phyloP scores from a whole-genome alignment of 805 yeast genomes.

The Starmerella floricola region DNA sequence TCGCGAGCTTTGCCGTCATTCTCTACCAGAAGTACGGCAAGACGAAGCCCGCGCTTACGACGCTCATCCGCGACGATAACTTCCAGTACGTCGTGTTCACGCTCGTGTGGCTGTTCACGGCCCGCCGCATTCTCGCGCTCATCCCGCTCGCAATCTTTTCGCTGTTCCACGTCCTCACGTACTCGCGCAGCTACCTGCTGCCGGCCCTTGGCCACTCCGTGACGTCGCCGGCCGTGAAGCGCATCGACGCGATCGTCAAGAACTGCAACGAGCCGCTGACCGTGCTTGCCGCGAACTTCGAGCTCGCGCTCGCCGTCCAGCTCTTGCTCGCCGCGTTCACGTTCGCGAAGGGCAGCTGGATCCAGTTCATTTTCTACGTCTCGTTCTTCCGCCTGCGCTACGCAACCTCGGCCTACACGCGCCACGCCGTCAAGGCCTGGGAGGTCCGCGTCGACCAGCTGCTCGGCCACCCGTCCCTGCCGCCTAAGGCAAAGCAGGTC shows the following conservation, averaged over 20 bases:
- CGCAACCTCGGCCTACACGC: slow-evolving; percentile 63
- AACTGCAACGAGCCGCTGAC: slow-evolving; percentile 48
- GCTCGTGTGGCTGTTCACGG: slow-evolving; percentile 45
- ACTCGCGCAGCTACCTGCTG: slow-evolving; percentile 49
- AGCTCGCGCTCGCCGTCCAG: slow-evolving; percentile 35
- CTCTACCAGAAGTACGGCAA: slow-evolving; percentile 43
- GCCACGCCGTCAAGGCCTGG: slow-evolving; percentile 52
- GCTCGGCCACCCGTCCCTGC: slow-evolving; percentile 42
- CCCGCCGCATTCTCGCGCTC: slow-evolving; percentile 48
- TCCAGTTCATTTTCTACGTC: slow-evolving; percentile 37
- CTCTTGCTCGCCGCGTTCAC: slow-evolving; percentile 36
- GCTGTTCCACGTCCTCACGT: slow-evolving; percentile 68
- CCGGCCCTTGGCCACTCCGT: slow-evolving; percentile 42
- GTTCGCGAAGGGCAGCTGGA: slow-evolving; percentile 53
- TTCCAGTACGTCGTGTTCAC: slow-evolving; percentile 56
- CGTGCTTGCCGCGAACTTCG: slow-evolving; percentile 48
- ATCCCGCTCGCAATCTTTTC: slow-evolving; percentile 70
- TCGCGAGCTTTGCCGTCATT: slow-evolving; percentile 66
- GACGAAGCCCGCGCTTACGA: slow-evolving; percentile 19
- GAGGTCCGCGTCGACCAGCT: slow-evolving; percentile 56
- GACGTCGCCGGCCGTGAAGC: slow-evolving; percentile 23
- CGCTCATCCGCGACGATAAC: slow-evolving; percentile 44
- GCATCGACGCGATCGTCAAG: slow-evolving; percentile 37
- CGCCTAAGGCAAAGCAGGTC: slow-evolving; percentile 36
- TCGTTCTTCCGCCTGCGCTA: slow-evolving; percentile 64